Evolutionary conservation across 345 rosid species (phyloP).

Genomic region (Aquilaria malaccensis): DNA sequence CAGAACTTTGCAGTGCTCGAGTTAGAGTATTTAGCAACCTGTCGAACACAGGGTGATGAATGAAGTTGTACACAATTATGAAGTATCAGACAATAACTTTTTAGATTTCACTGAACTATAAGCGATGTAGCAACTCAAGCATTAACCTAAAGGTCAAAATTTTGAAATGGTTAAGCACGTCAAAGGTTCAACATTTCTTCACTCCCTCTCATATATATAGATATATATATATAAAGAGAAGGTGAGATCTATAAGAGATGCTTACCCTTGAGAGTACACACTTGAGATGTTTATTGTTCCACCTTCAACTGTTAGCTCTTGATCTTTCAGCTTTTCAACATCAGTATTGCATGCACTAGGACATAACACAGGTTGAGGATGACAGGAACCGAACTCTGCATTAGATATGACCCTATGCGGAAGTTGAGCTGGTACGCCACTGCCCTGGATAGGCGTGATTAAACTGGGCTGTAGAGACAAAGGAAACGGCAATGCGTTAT

Average conservation of each 20-base stretch:
- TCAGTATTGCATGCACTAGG: slow-evolving; percentile 22
- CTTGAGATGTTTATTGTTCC: slow-evolving; percentile 87
- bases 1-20: slow-evolving; percentile 74
- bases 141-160: no score
- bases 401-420: slow-evolving; percentile 31
- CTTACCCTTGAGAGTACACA: slow-evolving; percentile 84
- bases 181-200: no score
- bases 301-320: slow-evolving; percentile 47
- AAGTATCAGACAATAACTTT: no score
- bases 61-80: no score
- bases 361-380: slow-evolving; percentile 23
- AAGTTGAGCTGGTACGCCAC: slow-evolving; percentile 29
- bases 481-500: slow-evolving; percentile 46
- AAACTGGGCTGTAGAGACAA: slow-evolving; percentile 44
- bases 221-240: no score
- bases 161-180: no score
- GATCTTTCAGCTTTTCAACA: slow-evolving; percentile 25
- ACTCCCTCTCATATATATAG: no score
- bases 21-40: slow-evolving; percentile 76
- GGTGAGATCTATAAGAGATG: neutral
- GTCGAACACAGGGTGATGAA: slow-evolving; percentile 8
- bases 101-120: no score
- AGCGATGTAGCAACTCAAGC: no score
- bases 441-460: slow-evolving; percentile 30
- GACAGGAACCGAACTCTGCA: slow-evolving; percentile 26